phyloP scores from a whole-genome alignment of 1,139 yeast species.

The Saccharomyces uvarum region DNA sequence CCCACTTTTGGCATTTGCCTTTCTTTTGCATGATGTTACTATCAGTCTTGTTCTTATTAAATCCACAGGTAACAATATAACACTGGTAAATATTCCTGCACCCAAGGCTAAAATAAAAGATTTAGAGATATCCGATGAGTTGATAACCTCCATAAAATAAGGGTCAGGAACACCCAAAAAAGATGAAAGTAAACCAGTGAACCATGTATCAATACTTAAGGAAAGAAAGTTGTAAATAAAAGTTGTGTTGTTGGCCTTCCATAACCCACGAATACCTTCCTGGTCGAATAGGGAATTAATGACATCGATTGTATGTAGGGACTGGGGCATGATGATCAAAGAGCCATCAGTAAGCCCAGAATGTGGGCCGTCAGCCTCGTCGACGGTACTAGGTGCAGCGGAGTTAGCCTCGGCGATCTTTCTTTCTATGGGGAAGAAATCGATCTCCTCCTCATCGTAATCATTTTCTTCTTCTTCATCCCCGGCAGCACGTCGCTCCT shows the following conservation, averaged over 20 bases:
- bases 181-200: slow-evolving; percentile 79
- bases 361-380: background rate
- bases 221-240: slow-evolving; percentile 70
- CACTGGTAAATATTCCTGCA: slow-evolving; percentile 67
- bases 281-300: slow-evolving; percentile 59
- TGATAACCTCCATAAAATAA: slow-evolving; percentile 72
- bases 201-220: slow-evolving; percentile 83
- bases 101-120: slow-evolving; percentile 61
- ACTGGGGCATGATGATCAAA: slow-evolving; percentile 46
- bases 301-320: slow-evolving; percentile 65
- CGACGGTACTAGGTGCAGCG: background rate
- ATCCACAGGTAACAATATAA: slow-evolving; percentile 76
- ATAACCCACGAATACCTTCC: slow-evolving; percentile 79
- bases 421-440: slow-evolving; percentile 41
- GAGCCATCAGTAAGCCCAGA: slow-evolving; percentile 9
- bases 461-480: slow-evolving; percentile 14
- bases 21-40: slow-evolving; percentile 39
- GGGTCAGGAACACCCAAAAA: slow-evolving; percentile 86
- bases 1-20: background rate
- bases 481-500: slow-evolving; percentile 12
- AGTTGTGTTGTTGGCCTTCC: slow-evolving; percentile 82
- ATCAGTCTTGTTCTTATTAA: slow-evolving; percentile 70
- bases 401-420: background rate
- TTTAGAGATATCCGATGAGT: slow-evolving; percentile 49
- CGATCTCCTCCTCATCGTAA: slow-evolving; percentile 43